Evolutionary conservation across 2,329 filamentous ascomycete species (phyloP), one percentile per base, ranked within the genome.

Genomic region (Curvularia sp.): DNA sequence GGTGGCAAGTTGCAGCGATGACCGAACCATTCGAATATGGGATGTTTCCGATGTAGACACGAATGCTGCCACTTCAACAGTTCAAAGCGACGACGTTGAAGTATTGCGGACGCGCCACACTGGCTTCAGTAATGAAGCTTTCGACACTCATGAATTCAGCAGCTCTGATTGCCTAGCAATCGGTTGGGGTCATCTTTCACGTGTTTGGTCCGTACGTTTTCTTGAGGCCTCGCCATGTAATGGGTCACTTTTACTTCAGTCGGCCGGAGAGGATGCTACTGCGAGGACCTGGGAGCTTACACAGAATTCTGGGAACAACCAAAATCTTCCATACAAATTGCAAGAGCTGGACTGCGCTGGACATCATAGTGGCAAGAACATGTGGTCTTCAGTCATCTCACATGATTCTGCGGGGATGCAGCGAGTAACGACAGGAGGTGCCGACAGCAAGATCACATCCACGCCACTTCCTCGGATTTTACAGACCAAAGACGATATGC

Each of bases 1-100:
- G n/a, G 82, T 99, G 33, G 91, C 89, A 13, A 97, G 91, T 69
- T 99, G 95, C 74, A 98, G 94, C 71, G 95, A 99, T 72, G 95
- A 99, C 77, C 85, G 95, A 50, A 97, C 93, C 0, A 87, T 99
- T 22, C 85, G 91, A 13, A 79, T 98, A 1, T 98, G 95, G 94
- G 87, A 97, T 71, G 86, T 97, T 7, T 88, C 88, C 0, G 83
- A 87, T 55, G 58, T 62, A 0, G 35, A 58, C 18, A 47, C 57
- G 6, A 62, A 69, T 8, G 48, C 28, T 3, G 42, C 47, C 15
- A 51, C 56, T 4, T 68, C 71, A n/a, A 73, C 75, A 33, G 43
- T 28, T 15, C 4, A 60, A 7, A 54, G 55, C 5, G 75, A 64
- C 54, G 67, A 64, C 13, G 42, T 55, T 22, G 72, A 75, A 4